Evolutionary conservation across 202 grass and related monocot species (phyloP), one percentile per base, ranked within the genome.

Genomic region (Schoenoplectus tabernaemontani): DNA sequence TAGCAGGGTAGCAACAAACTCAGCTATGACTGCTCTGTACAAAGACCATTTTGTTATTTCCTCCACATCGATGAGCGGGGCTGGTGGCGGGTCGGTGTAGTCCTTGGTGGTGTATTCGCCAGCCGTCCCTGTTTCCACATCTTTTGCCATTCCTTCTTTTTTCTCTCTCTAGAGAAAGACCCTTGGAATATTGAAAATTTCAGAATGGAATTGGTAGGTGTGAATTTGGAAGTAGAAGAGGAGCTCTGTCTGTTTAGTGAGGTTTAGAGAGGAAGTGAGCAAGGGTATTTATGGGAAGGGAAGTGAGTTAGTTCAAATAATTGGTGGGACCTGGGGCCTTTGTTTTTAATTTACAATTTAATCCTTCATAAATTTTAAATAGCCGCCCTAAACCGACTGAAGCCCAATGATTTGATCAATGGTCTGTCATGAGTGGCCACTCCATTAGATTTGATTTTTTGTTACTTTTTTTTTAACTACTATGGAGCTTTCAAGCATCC

Each of bases 321-420:
- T 64, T 53, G 81, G 82, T 47, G 24, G 67, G 4, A 75, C 34
- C 57, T 44, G 41, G 74, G 2, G 76, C 77, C 64, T 16, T 79
- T 48, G 16, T 16, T 68, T 16, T 62, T 9, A 58, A 38, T 41
- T 51, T 86, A 76, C 80, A 87, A 80, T 39, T 81, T 48, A 80
- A 71, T 79, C 6, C 28, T 77, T 84, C 78, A 32, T 36, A 47
- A 62, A 10, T 76, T 87, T 83, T 51, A 87, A 89, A 82, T 87
- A 87, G 93, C 93, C 93, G 93, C 81, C 89, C 86, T 23, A 16
- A 30, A 89, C 88, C 78, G 85, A 91, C 88, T 91, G 50, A 81
- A 6, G 58, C 60, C 44, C 83, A 66, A 85, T 89, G 81, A 75
- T 87, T 89, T 82, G 63, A 83, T 59, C 76, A 87, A 79, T 73